Percentiles rank a stretch among this genome's conserved stretches.
Conservation (phyloP, 371 early-diverging fungal species). For the Lichtheimia ramosa region DNA sequence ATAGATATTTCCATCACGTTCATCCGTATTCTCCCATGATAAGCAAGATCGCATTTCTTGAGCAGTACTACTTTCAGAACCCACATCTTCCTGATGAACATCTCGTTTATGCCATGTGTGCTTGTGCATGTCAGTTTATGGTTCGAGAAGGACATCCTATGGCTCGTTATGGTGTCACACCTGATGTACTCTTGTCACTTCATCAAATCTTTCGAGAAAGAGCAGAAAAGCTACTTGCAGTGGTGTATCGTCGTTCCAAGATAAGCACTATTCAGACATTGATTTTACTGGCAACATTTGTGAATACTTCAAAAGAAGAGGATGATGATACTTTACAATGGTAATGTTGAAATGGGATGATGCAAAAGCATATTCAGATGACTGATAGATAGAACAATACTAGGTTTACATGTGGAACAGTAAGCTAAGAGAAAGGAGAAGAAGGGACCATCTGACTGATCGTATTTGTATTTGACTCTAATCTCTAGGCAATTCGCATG, state of each 20-base stretch:
- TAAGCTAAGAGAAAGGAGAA: background rate
- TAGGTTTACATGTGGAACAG: slow-evolving; percentile 16
- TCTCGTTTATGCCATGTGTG: slow-evolving; percentile 30
- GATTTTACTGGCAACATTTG: slow-evolving; percentile 31
- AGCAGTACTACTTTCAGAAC: slow-evolving; percentile 37
- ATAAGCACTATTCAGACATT: slow-evolving; percentile 42
- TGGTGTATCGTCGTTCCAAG: slow-evolving; percentile 30
- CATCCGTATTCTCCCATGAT: slow-evolving; percentile 33
- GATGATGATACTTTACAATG: slow-evolving; percentile 38
- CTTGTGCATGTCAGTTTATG: slow-evolving; percentile 18
- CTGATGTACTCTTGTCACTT: slow-evolving; percentile 10
- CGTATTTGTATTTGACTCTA: background rate
- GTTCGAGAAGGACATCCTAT: slow-evolving; percentile 7
- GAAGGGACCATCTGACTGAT: background rate
- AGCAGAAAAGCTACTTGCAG: slow-evolving; percentile 20
- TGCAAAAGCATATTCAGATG: background rate
- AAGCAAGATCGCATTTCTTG: slow-evolving; percentile 39
- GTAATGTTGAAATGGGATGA: slow-evolving; percentile 4
- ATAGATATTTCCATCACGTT: slow-evolving; percentile 38
- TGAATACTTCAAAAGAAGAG: slow-evolving; percentile 18
- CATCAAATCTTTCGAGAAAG: slow-evolving; percentile 16
- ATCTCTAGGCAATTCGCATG: slow-evolving; percentile 28
- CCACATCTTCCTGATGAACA: slow-evolving; percentile 35
- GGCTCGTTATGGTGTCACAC: slow-evolving; percentile 3
- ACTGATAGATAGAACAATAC: background rate